phyloP scores from a whole-genome alignment of 805 yeast species.

The Yarrowia sp. region DNA sequence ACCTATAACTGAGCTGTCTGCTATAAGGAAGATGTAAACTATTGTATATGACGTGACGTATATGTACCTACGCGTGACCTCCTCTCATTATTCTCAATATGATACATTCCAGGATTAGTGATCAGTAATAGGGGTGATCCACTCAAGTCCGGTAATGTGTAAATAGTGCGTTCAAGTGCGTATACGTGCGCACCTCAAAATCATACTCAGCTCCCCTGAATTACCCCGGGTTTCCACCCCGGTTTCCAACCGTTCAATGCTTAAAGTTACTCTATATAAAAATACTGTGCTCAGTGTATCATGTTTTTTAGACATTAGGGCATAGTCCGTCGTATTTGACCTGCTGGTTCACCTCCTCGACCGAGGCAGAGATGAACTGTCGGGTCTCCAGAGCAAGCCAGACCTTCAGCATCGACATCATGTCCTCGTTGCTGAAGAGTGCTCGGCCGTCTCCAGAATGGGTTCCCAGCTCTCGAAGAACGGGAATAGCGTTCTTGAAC shows the following conservation, averaged over 20 bases:
- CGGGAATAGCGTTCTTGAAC: constrained; percentile 91
- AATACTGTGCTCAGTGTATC: constrained; percentile 21
- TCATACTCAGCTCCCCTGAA: too few relatives aligned
- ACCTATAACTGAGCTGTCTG: too few relatives aligned
- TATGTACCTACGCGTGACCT: too few relatives aligned
- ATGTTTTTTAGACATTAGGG: constrained; percentile 55
- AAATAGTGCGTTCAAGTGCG: too few relatives aligned
- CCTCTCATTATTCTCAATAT: too few relatives aligned
- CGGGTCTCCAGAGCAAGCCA: constrained; percentile 92
- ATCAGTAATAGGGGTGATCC: too few relatives aligned
- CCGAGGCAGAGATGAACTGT: constrained; percentile 81
- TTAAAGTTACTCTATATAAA: constrained; percentile 26
- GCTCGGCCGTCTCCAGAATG: constrained; percentile 62
- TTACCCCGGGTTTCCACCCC: too few relatives aligned
- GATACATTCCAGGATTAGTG: too few relatives aligned
- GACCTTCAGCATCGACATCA: constrained; percentile 83
- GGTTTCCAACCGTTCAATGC: neutral
- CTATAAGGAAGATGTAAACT: too few relatives aligned
- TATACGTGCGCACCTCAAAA: too few relatives aligned
- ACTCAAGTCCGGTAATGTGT: too few relatives aligned
- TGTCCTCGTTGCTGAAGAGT: constrained; percentile 51
- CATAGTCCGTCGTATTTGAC: constrained; percentile 71
- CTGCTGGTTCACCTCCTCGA: constrained; percentile 66
- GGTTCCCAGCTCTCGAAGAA: constrained; percentile 78
- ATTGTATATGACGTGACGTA: too few relatives aligned